Evolutionary conservation across 1,284 basidiomycete genomes (phyloP).

Genomic region (Coriolopsis trogii): DNA sequence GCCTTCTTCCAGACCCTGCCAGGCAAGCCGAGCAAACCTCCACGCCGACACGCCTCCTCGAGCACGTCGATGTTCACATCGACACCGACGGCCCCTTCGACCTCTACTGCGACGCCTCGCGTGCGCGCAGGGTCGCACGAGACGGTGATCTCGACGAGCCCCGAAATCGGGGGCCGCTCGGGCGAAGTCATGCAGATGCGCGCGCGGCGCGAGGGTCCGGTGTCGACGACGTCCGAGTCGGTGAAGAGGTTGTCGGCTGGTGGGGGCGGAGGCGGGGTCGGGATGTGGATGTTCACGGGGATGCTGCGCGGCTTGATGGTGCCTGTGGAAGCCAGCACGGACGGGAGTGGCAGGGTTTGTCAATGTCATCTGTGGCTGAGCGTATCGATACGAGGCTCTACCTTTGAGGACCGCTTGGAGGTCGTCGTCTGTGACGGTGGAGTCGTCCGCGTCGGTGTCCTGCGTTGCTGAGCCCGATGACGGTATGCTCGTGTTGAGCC

Average conservation of each 20-base stretch:
- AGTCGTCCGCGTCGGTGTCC: conserved; percentile 26
- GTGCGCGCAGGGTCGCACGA: conserved; percentile 52
- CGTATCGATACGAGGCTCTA: conserved; percentile 22
- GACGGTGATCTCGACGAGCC: conserved; percentile 58
- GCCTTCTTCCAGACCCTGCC: conserved; percentile 40
- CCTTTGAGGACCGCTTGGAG: conserved; percentile 59
- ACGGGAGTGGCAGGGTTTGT: no score
- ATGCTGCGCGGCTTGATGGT: conserved; percentile 55
- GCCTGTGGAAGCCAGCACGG: no score
- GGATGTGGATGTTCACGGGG: conserved; percentile 62
- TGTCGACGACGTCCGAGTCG: conserved; percentile 37
- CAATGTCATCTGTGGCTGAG: no score
- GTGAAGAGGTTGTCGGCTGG: conserved; percentile 48
- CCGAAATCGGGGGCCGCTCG: conserved; percentile 61
- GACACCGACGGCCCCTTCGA: conserved; percentile 59
- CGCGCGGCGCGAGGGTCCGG: conserved; percentile 35
- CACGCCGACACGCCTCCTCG: conserved; percentile 49
- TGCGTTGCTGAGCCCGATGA: no score
- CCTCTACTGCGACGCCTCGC: conserved; percentile 53
- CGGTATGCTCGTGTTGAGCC: conserved; percentile 31
- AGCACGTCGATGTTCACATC: conserved; percentile 52
- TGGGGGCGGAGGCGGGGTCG: conserved; percentile 28
- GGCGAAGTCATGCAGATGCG: conserved; percentile 55
- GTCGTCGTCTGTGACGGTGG: conserved; percentile 51
- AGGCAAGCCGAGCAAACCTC: conserved; percentile 39